Evolutionary conservation across 2,329 filamentous ascomycete genomes (phyloP), one percentile per base, ranked within the genome.

Genomic region (Trichoderma citrinoviride): DNA sequence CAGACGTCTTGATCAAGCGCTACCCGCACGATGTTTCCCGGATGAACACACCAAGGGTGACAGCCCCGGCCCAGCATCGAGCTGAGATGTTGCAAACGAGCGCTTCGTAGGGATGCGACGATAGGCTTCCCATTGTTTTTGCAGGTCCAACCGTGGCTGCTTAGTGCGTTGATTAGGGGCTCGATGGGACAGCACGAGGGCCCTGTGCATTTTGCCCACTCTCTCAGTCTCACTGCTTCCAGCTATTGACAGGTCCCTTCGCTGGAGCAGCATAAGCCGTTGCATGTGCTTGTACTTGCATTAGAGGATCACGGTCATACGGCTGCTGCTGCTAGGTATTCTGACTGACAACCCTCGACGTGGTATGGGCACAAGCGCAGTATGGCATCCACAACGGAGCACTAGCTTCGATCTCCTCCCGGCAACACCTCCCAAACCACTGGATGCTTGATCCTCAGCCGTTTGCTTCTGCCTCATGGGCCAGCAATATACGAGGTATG

Each of bases 361-460:
- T 27, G 43, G 53, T 37, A 64, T 50, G 53, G 52, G 53, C 44
- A 23, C 37, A 33, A 50, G 46, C 49, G 29, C 46, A 43, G 44
- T 53, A 50, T 37, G 61, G 61, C 61, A 64, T 64, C 53, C 44
- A 46, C 61, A 37, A 37, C 27, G 55, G n/a, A 58, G 46, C 47
- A 53, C 55, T 61, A 65, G 63, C 55, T 44, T 65, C 55, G 55
- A 61, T 65, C 63, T 61, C 47, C 41, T 40, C 53, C 29, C 25
- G 49, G 55, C 43, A 33, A 50, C 44, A 43, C 33, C 47, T 61
- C 40, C 37, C 52, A 23, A 25, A 52, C 56, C 44, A 25, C 57
- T 52, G 17, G 46, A 44, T 52, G 2, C 14, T 37, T 8, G 7
- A 3, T 3, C 14, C 46, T 25, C 29, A 41, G 57, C 47, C 57